A percentile compares a stretch with the other conserved stretches of the same genome.
These are phyloP conservation scores for Kazachstania africana DNA, from an alignment of 805 yeast species.

Conservation along the genomic window DNA sequence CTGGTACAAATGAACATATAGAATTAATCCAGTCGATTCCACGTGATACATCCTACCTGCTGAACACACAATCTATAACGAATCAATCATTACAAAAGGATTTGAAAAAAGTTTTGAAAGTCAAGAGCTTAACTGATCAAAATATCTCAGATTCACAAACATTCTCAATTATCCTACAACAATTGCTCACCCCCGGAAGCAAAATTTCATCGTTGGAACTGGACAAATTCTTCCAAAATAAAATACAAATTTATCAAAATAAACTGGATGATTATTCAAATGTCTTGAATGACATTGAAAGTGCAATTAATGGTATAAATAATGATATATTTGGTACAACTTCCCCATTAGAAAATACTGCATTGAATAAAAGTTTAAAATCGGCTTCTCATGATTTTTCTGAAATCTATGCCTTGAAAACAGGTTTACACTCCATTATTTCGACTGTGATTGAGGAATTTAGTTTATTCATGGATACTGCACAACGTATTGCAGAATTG, in stretches of 20 bases:
- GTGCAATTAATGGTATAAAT: conserved; percentile 50
- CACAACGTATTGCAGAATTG: conserved; percentile 60
- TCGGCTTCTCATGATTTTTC: conserved; percentile 5
- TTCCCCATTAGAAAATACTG: not conserved
- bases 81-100: conserved; percentile 50
- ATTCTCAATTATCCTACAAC: conserved; percentile 42
- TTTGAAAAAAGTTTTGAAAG: conserved; percentile 32
- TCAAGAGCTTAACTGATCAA: conserved; percentile 33
- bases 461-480: conserved; percentile 58
- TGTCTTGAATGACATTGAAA: conserved; percentile 42
- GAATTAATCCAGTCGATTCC: conserved; percentile 61
- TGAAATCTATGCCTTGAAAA: conserved; percentile 16
- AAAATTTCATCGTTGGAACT: conserved; percentile 44
- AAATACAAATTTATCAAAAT: conserved; percentile 26
- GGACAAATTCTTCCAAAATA: conserved; percentile 43
- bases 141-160: conserved; percentile 36
- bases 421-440: conserved; percentile 38
- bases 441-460: conserved; percentile 59
- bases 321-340: conserved; percentile 27
- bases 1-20: conserved; percentile 50
- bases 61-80: conserved; percentile 48
- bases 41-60: conserved; percentile 53
- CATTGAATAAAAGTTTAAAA: not conserved
- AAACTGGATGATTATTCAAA: conserved; percentile 41
- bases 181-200: conserved; percentile 41